Conservation (phyloP, 805 yeast species). For the Candida maesae region DNA sequence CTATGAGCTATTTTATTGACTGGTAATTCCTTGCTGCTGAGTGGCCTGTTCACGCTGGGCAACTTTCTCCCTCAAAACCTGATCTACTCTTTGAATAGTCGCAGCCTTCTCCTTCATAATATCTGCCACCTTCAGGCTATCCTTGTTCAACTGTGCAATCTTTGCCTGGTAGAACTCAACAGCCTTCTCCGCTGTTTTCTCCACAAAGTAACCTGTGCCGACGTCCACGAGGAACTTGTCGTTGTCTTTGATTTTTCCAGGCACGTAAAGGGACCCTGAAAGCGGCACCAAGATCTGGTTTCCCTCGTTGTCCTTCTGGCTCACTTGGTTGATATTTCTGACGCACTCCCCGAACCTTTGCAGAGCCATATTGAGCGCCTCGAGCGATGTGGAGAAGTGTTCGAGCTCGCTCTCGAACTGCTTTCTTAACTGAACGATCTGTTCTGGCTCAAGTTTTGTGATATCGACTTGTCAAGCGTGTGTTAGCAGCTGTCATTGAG, state of each 20-base stretch:
- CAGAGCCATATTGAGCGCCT: constrained; percentile 80
- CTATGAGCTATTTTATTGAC: too few species aligned
- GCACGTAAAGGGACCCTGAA: constrained; percentile 84
- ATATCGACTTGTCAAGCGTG: constrained; percentile 49
- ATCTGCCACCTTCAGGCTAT: constrained; percentile 66
- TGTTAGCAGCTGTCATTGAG: not conserved
- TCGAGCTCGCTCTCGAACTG: constrained; percentile 82
- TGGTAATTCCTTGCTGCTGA: not conserved
- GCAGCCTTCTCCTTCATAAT: constrained; percentile 74
- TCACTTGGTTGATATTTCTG: constrained; percentile 57
- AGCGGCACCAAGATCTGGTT: constrained; percentile 75
- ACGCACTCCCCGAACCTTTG: constrained; percentile 79
- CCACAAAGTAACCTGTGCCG: constrained; percentile 94
- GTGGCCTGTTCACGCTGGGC: not conserved
- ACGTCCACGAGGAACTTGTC: constrained; percentile 83
- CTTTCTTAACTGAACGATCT: constrained; percentile 76
- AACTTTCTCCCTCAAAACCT: constrained; percentile 49
- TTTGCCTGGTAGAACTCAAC: constrained; percentile 68
- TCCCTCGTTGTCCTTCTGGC: constrained; percentile 37
- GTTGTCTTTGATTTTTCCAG: constrained; percentile 67
- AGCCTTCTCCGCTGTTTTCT: constrained; percentile 67
- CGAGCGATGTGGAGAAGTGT: constrained; percentile 78
- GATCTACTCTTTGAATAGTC: constrained; percentile 57
- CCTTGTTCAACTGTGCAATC: constrained; percentile 65
- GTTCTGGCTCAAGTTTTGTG: constrained; percentile 73